Base-by-base conservation (phyloP, 2,329 filamentous ascomycete species). In the Triangularia verruculosa region DNA sequence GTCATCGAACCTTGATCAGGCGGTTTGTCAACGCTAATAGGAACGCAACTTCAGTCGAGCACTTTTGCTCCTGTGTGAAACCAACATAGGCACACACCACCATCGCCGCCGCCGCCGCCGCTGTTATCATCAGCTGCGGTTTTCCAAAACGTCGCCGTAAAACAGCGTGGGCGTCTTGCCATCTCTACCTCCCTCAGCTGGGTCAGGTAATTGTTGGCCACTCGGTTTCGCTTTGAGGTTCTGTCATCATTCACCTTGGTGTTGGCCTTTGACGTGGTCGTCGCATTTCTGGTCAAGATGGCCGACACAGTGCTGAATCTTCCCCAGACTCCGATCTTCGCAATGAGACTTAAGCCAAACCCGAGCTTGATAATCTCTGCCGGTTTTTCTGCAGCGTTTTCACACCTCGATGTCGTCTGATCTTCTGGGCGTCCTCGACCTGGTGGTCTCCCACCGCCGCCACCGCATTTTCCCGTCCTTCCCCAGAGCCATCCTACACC, bases 291-390 rank as follows among this genome's bases (percentile, higher is more conserved):
- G 57, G 47, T 17, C 39, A 11, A 47, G 25, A 22, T 59, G 57
- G 57, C 57, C 57, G 57, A 59, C n/a, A 59, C 57, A 4, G 24
- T 17, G 39, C n/a, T 32, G 57, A 47, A 58, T 58, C 32, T 34
- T 58, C 30, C 32, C 56, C 9, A 57, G 28, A 34, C 55, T 12
- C 15, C 34, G 56, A 58, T 47, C 20, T 58, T 54, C 51, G 51
- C 25, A n/a, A 27, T 54, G 24, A 54, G 24, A 54, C 51, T 28
- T 12, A n/a, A 54, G 22, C 51, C 51, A 54, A 54, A 54, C 51
- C 22, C 25, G 24, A 54, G 22, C 39, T 15, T 25, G 11, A 27
- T 6, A 24, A 28, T 24, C 4, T 27, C 25, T 17, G 1, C 27
- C 15, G 52, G 24, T 27, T 52, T 17, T n/a, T 30, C 25, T 24